Conservation (phyloP, 805 yeast species). For the Candida xyloterini region DNA sequence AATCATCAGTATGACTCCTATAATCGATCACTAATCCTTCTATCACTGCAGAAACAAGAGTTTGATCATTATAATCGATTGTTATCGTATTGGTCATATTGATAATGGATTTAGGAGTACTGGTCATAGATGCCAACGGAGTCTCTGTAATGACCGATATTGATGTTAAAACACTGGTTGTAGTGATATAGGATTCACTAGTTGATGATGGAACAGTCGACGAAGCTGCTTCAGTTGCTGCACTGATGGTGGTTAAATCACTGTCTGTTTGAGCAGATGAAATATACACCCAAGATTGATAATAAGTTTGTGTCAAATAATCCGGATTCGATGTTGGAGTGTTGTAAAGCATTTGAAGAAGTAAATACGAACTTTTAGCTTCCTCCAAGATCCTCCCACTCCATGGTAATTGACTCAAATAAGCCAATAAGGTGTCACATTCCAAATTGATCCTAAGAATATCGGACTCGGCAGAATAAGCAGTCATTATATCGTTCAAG, state of each 20-base stretch:
- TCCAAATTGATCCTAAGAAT: conserved; percentile 2
- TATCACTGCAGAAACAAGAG: conserved; percentile 10
- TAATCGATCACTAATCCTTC: conserved; percentile 14
- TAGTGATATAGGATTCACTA: not conserved
- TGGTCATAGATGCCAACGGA: conserved; percentile 3
- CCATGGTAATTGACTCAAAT: conserved; percentile 7
- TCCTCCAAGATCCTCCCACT: conserved; percentile 7
- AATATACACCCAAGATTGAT: conserved; percentile 10
- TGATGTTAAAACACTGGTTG: conserved; percentile 4
- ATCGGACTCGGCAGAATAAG: conserved; percentile 6
- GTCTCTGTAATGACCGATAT: conserved; percentile 2
- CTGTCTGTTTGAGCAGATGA: conserved; percentile 1
- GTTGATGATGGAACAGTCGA: conserved; percentile 3
- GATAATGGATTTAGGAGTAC: conserved; percentile 1
- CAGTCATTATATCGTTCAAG: conserved; percentile 1
- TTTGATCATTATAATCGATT: conserved; percentile 5
- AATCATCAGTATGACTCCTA: conserved; percentile 5
- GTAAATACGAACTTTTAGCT: conserved; percentile 9
- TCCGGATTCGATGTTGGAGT: conserved; percentile 1
- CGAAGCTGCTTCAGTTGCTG: not conserved
- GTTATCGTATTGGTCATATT: conserved; percentile 2
- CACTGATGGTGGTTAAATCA: not conserved
- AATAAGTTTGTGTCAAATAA: conserved; percentile 6
- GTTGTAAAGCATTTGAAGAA: conserved; percentile 4
- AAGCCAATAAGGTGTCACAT: conserved; percentile 6